phyloP scores from a whole-genome alignment of 1,284 basidiomycete species.

The Cerioporus squamosus region DNA sequence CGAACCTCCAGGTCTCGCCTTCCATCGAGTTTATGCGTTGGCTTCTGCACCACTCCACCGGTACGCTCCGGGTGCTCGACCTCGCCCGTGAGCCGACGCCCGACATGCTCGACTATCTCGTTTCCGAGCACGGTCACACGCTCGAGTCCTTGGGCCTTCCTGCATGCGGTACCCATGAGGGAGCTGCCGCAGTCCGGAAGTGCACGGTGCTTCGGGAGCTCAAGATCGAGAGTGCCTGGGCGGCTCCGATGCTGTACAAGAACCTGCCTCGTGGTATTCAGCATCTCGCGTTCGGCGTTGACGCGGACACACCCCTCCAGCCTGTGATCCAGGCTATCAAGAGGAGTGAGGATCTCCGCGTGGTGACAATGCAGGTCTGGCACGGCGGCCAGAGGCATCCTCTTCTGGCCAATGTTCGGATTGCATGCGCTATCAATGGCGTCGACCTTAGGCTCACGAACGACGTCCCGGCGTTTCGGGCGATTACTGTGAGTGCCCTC shows the following conservation, averaged over 20 bases:
- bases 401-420: conserved; percentile 28
- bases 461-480: conserved; percentile 32
- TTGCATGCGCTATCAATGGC: conserved; percentile 34
- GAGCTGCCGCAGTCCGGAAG: conserved; percentile 47
- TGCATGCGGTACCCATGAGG: conserved; percentile 51
- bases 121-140: conserved; percentile 48
- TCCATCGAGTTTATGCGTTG: conserved; percentile 65
- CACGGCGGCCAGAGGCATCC: conserved; percentile 31
- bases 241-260: conserved; percentile 49
- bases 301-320: conserved; percentile 55
- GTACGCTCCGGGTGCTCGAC: conserved; percentile 54
- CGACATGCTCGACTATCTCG: conserved; percentile 55
- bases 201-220: conserved; percentile 57
- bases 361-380: conserved; percentile 34
- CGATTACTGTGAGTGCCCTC: conserved; percentile 24
- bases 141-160: conserved; percentile 63
- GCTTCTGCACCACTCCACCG: conserved; percentile 62
- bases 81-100: conserved; percentile 59
- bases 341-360: conserved; percentile 25
- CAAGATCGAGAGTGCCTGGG: conserved; percentile 53
- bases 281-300: conserved; percentile 62
- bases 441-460: conserved; percentile 29
- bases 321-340: conserved; percentile 44
- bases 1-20: conserved; percentile 64
- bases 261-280: conserved; percentile 52